Conservation (phyloP, 129 eudicot species). For the Chrysanthemum makinoi region DNA sequence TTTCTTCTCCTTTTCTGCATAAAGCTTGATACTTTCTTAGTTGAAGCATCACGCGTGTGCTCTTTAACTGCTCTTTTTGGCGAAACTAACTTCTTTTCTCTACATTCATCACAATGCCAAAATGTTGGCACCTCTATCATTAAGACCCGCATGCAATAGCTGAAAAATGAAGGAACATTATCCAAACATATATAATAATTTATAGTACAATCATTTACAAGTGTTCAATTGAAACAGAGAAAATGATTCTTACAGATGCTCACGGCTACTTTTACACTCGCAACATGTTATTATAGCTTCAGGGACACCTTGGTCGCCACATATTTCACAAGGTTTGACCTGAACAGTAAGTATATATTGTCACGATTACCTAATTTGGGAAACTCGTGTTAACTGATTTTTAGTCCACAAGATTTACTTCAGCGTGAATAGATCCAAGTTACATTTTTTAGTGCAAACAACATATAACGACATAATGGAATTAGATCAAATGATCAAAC, state of each 20-base stretch:
- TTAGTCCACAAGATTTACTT: neutral
- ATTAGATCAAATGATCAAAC: too few relatives aligned
- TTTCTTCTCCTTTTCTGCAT: constrained; percentile 34
- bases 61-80: constrained; percentile 11
- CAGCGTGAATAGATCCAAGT: too few relatives aligned
- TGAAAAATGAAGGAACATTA: constrained; percentile 22
- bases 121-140: constrained; percentile 20
- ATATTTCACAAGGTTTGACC: constrained; percentile 47
- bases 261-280: constrained; percentile 36
- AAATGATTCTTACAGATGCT: constrained; percentile 48
- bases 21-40: neutral
- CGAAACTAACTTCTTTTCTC: constrained; percentile 14
- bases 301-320: constrained; percentile 54
- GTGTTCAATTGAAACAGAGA: constrained; percentile 10
- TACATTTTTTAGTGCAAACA: too few relatives aligned
- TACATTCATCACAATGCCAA: constrained; percentile 69
- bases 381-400: neutral
- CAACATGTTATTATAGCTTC: constrained; percentile 41
- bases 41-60: neutral
- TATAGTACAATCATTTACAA: neutral
- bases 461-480: too few relatives aligned
- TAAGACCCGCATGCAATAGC: constrained; percentile 53
- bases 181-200: constrained; percentile 9
- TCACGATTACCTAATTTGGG: neutral
- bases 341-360: constrained; percentile 28